Base-by-base conservation (phyloP, 2,329 filamentous ascomycete genomes). In the Penicillium thymicola region DNA sequence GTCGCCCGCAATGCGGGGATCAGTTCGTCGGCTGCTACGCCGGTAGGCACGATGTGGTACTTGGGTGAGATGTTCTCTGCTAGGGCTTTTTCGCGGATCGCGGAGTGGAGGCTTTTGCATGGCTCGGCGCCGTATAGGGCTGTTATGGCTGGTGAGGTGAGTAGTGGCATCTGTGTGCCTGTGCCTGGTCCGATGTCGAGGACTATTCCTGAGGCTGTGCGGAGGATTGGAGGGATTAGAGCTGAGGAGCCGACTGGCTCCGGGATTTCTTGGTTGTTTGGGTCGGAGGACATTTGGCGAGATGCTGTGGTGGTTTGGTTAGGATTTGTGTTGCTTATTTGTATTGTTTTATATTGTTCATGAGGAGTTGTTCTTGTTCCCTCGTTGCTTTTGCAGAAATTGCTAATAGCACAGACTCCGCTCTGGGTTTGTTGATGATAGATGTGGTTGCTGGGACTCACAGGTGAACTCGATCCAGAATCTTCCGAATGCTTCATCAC, bases 51-150 rank as follows among this genome's bases (percentile, higher is more conserved):
- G 23, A 83, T 75, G 47, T 76, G 75, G 61, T 84, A 85, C 48
- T 78, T 80, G 1, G 69, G 75, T 0, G 65, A 67, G 2, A 84
- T 69, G 0, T 78, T 79, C 10, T 71, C 65, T 14, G 72, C 67
- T 3, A 68, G 57, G 4, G 79, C 75, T n/a, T 75, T 76, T 4
- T 62, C 59, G 21, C 73, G 65, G 5, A 85, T 70, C 3, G 75
- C 70, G 0, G 63, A 59, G 56, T 84, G 82, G 1, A 85, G 70
- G 0, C 75, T 73, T 4, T 64, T 55, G 40, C 78, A 79, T 0
- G 83, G 83, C 63, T 85, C 83, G 1, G 81, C 76, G 43, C 81
- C 82, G 59, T 83, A 85, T 42, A 84, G 76, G 14, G 72, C 70
- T 9, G 62, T 73, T 57, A 83, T 76, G 4, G 74, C 70, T 2